Base-by-base conservation (phyloP, 805 yeast species). In the Saccharomycopsis sp. region DNA sequence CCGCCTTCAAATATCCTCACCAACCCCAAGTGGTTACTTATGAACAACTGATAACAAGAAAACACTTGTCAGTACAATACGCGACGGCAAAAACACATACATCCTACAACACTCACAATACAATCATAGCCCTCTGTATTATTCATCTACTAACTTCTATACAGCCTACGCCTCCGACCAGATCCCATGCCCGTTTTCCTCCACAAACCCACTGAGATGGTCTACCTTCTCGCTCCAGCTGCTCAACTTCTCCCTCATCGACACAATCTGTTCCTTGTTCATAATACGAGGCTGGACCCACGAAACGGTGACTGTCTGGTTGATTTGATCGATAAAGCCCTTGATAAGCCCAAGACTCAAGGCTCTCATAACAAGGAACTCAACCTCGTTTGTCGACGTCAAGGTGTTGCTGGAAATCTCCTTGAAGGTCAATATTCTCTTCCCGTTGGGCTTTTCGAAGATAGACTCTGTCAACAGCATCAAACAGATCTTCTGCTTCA, bases 251-350 rank as follows among this genome's bases (percentile, higher is more conserved):
- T 78, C 77, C 63, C 83, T 83, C 87, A 94, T 89, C 50, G 78
- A 78, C 58, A 77, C 80, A 59, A 92, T 87, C 76, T 94, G 99
- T 50, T 81, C 81, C 62, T 76, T 77, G 67, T 89, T 89, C 79
- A 94, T 85, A 57, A 91, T 89, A 67, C 98, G 80, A 59, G 99
- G 98, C 76, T 94, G 98, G 61, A 92, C 85, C 99, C 99, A 94
- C 24, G 87, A 83, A 52, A 94, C 84, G 37, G 86, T 83, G 57
- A 94, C 87, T 14, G 85, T 75, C 70, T 85, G 82, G 53, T 82
- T 81, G 50, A 91, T 89, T 74, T 94, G 96, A 70, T 94, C 96
- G 65, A 94, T 92, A 54, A 81, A 78, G n/a, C 99, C 99, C 70
- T 83, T 83, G 67, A 94, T 79, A 64, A 94, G 78, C 16, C 88